A percentile compares a stretch with the other conserved stretches of the same genome.
These are phyloP conservation scores for Gossypium ekmanianum DNA, from an alignment of 345 rosid genomes.

Conservation along the genomic window DNA sequence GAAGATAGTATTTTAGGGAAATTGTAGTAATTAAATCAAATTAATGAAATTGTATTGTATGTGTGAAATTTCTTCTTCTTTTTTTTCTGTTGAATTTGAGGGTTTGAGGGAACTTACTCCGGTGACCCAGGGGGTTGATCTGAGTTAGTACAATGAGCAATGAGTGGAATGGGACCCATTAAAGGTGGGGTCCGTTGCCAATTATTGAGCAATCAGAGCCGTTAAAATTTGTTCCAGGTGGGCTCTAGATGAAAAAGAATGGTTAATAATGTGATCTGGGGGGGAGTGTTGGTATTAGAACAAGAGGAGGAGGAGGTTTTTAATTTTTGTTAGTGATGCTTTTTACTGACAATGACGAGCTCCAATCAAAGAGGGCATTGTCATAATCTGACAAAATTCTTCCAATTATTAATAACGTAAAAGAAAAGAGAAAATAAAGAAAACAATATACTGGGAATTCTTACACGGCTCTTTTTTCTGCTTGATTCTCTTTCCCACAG, in stretches of 20 bases:
- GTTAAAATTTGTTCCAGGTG: conserved; percentile 17
- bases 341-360: conserved; percentile 20
- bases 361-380: conserved; percentile 15
- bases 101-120: background rate
- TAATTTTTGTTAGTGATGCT: background rate
- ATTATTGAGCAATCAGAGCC: conserved; percentile 33
- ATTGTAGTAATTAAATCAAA: conserved; percentile 5
- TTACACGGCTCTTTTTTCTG: background rate
- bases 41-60: conserved; percentile 8
- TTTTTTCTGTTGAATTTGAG: background rate
- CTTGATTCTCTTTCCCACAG: background rate
- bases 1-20: background rate
- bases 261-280: conserved; percentile 20
- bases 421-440: background rate
- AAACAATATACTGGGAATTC: background rate
- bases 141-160: conserved; percentile 4
- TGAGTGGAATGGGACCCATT: conserved; percentile 1
- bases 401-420: conserved; percentile 14
- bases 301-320: background rate
- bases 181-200: conserved; percentile 12
- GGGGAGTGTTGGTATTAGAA: background rate
- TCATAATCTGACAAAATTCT: conserved; percentile 25
- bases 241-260: conserved; percentile 16
- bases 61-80: background rate
- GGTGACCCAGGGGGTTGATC: background rate